Base-by-base conservation (phyloP, 495 filamentous ascomycete species). In the Neurospora pannonica region DNA sequence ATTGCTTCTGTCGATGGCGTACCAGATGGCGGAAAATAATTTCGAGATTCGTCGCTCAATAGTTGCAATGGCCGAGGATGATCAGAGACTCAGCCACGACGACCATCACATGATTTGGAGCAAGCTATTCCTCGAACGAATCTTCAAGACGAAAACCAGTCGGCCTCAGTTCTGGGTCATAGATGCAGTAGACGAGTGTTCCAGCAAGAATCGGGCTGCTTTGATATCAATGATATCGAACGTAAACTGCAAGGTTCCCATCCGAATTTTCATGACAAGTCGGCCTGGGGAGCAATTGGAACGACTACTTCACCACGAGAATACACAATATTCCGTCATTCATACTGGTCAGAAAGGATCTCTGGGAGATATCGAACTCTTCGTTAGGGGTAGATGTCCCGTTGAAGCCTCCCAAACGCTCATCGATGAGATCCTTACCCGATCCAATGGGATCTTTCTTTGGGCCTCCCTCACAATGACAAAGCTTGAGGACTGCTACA, bases 241-340 rank as follows among this genome's bases (percentile, higher is more conserved):
- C 31, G 72, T 81, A n/a, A 71, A 75, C 6, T 46, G 48, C 7
- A 48, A 70, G 5, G 73, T 81, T 37, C 81, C 81, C 3, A 71
- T 84, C 10, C 43, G 75, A 19, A 76, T 85, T 11, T 78, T 83
- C 36, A 72, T 83, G 37, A 83, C 80, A 28, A 82, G 81, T 67
- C 76, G 82, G 10, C 75, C 76, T 1, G 73, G 40, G 15, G 74
- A 71, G 1, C 73, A 74, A 17, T 71, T 78, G 10, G 73, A 77
- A 46, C 34, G 71, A 69, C 40, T 75, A 8, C 46, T 77, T 3
- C 62, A 67, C 19, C 70, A 70, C 10, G 74, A 78, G 34, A 19
- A 38, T 17, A 74, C 67, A 3, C 28, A 38, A 39, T 48, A 62
- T 17, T n/a, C 71, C 19, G 70, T 74, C 8, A 43, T 76, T 11